Conservation (phyloP, 1,284 basidiomycete genomes). For the Xerocomus minutiporus region DNA sequence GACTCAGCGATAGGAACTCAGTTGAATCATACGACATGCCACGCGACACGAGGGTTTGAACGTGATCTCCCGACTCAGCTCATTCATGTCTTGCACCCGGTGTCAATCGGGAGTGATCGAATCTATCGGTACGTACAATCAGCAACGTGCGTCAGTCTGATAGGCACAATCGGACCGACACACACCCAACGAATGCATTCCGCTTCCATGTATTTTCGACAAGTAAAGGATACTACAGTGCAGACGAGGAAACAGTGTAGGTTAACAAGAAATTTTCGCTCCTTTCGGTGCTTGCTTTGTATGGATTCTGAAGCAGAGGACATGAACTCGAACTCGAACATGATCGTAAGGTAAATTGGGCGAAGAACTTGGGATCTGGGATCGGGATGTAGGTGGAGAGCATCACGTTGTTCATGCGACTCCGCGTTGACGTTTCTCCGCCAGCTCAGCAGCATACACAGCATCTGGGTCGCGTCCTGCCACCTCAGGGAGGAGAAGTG, state of each 20-base stretch:
- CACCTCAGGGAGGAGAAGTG: conserved; percentile 78
- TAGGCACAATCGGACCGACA: not conserved
- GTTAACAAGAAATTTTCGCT: not conserved
- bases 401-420: not conserved
- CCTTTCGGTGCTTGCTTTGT: not conserved
- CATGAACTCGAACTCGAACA: not conserved
- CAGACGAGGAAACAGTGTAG: not conserved
- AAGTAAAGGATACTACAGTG: not conserved
- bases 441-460: conserved; percentile 51
- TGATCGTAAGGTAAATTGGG: too few species aligned
- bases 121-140: not conserved
- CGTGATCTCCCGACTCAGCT: not conserved
- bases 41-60: not conserved
- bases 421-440: conserved; percentile 20
- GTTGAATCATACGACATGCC: not conserved
- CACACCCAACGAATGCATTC: not conserved
- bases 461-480: conserved; percentile 70
- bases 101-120: not conserved
- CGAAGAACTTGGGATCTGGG: not conserved
- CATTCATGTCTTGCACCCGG: not conserved
- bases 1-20: not conserved
- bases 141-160: not conserved
- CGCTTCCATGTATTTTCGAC: not conserved
- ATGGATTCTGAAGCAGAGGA: not conserved
- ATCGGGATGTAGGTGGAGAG: not conserved